These are phyloP conservation scores for Ustilago lituana DNA, from an alignment of 1,284 basidiomycete species.

Conservation along the genomic window DNA sequence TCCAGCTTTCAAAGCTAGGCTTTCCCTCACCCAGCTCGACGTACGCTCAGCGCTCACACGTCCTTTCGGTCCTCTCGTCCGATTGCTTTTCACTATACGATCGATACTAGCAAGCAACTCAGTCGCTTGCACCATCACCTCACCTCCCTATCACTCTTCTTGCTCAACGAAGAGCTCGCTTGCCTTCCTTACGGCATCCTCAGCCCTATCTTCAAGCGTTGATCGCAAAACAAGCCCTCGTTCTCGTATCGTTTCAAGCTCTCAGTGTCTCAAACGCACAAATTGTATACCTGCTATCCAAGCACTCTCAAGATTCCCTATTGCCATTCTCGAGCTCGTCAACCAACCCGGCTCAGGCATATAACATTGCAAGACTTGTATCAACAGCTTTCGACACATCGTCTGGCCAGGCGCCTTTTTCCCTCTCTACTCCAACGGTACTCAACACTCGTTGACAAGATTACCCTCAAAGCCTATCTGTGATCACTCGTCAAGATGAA, in stretches of 20 bases:
- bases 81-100: too few relatives aligned
- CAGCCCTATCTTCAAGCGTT: constrained; percentile 10
- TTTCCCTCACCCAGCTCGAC: too few relatives aligned
- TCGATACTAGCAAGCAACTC: too few relatives aligned
- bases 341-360: not conserved
- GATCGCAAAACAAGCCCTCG: constrained; percentile 5
- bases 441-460: not conserved
- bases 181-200: not conserved
- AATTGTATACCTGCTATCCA: constrained; percentile 34
- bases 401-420: constrained; percentile 18
- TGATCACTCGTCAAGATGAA: constrained; percentile 22
- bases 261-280: constrained; percentile 6
- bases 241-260: not conserved
- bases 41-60: too few relatives aligned
- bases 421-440: too few relatives aligned
- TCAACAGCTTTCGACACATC: constrained; percentile 2
- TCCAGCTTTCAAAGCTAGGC: too few relatives aligned
- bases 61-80: too few relatives aligned
- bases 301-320: constrained; percentile 27
- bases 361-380: constrained; percentile 21
- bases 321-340: not conserved
- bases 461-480: not conserved
- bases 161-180: not conserved
- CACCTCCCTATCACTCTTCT: too few relatives aligned
- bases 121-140: too few relatives aligned